Evolutionary conservation across 305 asterid species (phyloP).

Genomic region (Fraxinus sp.): DNA sequence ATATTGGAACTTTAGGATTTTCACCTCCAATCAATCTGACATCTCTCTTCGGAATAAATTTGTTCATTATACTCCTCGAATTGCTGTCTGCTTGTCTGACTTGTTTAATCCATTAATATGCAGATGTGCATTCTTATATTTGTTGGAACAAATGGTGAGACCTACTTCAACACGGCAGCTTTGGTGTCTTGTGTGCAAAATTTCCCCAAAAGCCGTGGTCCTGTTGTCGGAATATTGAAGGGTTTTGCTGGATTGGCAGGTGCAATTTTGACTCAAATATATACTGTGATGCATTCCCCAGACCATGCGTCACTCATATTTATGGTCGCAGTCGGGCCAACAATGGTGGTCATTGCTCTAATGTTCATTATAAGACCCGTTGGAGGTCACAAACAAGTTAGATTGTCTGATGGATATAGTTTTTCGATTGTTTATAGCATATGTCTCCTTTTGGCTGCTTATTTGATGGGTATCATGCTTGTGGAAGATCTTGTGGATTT

Average conservation of each 20-base stretch:
- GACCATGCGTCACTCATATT: constrained; percentile 56
- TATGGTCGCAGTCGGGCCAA: constrained; percentile 56
- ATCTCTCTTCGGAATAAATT: not conserved
- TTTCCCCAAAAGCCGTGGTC: constrained; percentile 55
- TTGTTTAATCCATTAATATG: not conserved
- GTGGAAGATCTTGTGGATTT: constrained; percentile 42
- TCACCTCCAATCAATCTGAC: not conserved
- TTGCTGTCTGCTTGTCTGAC: not conserved
- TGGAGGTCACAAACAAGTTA: constrained; percentile 46
- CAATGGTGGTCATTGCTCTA: constrained; percentile 42
- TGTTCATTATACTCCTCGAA: not conserved
- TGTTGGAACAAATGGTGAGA: constrained; percentile 57
- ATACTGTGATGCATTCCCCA: constrained; percentile 45
- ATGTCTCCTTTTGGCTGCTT: constrained; percentile 48
- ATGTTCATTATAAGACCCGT: constrained; percentile 52
- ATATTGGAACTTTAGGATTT: not conserved
- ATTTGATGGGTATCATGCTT: constrained; percentile 53
- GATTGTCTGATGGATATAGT: constrained; percentile 42
- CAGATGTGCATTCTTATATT: constrained; percentile 58
- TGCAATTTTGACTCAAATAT: constrained; percentile 52
- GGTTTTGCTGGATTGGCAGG: constrained; percentile 60
- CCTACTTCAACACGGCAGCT: constrained; percentile 54
- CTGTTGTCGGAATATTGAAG: constrained; percentile 52
- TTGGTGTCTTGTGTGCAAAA: constrained; percentile 56
- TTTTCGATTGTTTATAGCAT: constrained; percentile 41